phyloP scores from a whole-genome alignment of 1,284 basidiomycete genomes.

The Rhizopogon parksii region DNA sequence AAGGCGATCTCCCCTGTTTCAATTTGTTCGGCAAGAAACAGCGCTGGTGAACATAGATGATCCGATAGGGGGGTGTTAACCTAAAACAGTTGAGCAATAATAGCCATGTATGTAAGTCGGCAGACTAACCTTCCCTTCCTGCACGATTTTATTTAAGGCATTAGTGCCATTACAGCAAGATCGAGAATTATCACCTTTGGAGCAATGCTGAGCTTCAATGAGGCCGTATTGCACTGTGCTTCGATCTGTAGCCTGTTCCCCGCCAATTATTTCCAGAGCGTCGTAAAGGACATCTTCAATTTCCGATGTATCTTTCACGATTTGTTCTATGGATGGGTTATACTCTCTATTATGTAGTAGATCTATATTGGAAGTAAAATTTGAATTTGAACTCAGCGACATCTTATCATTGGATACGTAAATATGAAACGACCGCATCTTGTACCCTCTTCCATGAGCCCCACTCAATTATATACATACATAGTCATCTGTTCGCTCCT shows the following conservation, averaged over 20 bases:
- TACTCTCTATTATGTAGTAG: too few relatives aligned
- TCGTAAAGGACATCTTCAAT: constrained; percentile 45
- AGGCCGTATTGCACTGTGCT: constrained; percentile 40
- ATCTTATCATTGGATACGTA: neutral
- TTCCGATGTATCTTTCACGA: constrained; percentile 5
- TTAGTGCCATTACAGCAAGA: constrained; percentile 7
- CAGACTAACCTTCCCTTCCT: constrained; percentile 52
- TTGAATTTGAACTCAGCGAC: constrained; percentile 23
- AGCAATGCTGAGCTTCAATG: constrained; percentile 42
- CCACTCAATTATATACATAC: too few relatives aligned
- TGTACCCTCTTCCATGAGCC: too few relatives aligned
- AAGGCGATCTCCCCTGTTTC: constrained; percentile 45
- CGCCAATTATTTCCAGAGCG: constrained; percentile 41
- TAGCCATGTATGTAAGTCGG: neutral
- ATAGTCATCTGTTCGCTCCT: neutral
- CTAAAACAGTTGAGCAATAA: constrained; percentile 29
- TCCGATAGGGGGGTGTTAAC: constrained; percentile 66
- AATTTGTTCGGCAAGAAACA: constrained; percentile 59
- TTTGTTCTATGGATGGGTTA: neutral
- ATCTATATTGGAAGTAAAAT: neutral
- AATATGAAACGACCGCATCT: neutral
- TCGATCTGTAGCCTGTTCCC: constrained; percentile 31
- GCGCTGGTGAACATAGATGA: constrained; percentile 62
- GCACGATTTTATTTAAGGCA: neutral
- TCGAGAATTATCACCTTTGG: constrained; percentile 39